These are phyloP conservation scores for Entonaema liquescens DNA, from an alignment of 495 filamentous ascomycete species.

Conservation along the genomic window DNA sequence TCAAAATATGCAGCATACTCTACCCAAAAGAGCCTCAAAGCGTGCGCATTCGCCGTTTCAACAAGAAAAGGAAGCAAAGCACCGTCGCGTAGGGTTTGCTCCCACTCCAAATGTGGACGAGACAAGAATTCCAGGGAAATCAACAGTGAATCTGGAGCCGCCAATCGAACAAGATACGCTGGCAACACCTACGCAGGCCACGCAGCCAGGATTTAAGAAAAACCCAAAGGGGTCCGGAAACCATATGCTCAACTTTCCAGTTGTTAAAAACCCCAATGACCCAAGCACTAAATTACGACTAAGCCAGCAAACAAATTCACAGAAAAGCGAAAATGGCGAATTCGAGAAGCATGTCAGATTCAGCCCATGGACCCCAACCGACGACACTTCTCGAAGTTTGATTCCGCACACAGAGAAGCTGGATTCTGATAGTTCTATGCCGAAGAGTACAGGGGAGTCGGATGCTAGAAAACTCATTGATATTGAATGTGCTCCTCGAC, in stretches of 20 bases:
- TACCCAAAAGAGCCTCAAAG: constrained; percentile 17
- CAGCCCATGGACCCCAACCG: constrained; percentile 25
- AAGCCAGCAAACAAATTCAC: constrained; percentile 69
- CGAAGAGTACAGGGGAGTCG: constrained; percentile 4
- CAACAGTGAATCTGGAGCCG: not conserved
- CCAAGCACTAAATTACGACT: constrained; percentile 69
- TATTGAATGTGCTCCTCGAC: constrained; percentile 37
- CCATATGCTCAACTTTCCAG: constrained; percentile 69
- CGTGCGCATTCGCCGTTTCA: constrained; percentile 16
- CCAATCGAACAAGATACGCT: not conserved
- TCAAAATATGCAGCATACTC: constrained; percentile 15
- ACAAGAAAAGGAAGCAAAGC: constrained; percentile 32
- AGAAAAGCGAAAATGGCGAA: constrained; percentile 48
- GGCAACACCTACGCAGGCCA: constrained; percentile 31
- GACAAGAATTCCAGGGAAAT: not conserved
- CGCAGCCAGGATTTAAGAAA: constrained; percentile 33
- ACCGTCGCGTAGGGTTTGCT: constrained; percentile 37
- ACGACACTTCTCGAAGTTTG: constrained; percentile 8
- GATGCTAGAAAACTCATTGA: constrained; percentile 17
- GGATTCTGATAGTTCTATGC: constrained; percentile 15
- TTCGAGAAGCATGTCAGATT: constrained; percentile 53
- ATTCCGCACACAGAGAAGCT: constrained; percentile 8
- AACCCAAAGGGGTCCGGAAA: constrained; percentile 36
- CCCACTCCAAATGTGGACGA: not conserved
- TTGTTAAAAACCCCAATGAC: constrained; percentile 82